Conservation (phyloP, 2,329 filamentous ascomycete genomes). For the Chaetothyriales sp. region DNA sequence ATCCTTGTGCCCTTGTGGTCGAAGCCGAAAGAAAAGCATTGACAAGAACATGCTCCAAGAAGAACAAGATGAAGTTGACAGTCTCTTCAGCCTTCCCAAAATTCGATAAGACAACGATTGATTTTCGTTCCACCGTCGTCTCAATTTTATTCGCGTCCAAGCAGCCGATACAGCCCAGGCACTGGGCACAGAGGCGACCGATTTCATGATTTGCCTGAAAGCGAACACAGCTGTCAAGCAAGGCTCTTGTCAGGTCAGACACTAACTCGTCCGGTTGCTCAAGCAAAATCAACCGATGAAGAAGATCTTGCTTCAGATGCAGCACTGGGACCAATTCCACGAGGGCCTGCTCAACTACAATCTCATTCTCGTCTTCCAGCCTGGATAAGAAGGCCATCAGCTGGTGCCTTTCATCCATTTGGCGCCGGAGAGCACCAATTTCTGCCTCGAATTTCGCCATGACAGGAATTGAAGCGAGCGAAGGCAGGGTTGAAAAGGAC, state of each 20-base stretch:
- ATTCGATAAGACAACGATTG: conserved; percentile 78
- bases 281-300: conserved; percentile 65
- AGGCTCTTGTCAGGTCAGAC: conserved; percentile 53
- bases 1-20: conserved; percentile 75
- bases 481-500: conserved; percentile 62
- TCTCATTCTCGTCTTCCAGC: conserved; percentile 66
- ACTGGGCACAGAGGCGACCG: conserved; percentile 58
- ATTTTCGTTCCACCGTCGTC: conserved; percentile 56
- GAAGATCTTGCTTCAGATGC: conserved; percentile 53
- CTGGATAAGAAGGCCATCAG: conserved; percentile 59
- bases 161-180: conserved; percentile 77
- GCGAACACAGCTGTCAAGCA: conserved; percentile 73
- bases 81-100: conserved; percentile 66
- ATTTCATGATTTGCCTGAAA: conserved; percentile 58
- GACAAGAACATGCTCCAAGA: conserved; percentile 75
- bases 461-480: conserved; percentile 50
- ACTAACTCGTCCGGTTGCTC: conserved; percentile 71
- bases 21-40: conserved; percentile 83
- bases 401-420: conserved; percentile 50
- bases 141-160: conserved; percentile 85
- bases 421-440: conserved; percentile 48
- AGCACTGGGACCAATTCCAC: conserved; percentile 63
- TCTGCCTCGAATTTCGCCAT: conserved; percentile 53
- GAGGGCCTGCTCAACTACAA: conserved; percentile 70
- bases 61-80: conserved; percentile 69